These are phyloP conservation scores for Metarhizium sp. DNA, from an alignment of 2,329 filamentous ascomycete species.

Conservation along the genomic window DNA sequence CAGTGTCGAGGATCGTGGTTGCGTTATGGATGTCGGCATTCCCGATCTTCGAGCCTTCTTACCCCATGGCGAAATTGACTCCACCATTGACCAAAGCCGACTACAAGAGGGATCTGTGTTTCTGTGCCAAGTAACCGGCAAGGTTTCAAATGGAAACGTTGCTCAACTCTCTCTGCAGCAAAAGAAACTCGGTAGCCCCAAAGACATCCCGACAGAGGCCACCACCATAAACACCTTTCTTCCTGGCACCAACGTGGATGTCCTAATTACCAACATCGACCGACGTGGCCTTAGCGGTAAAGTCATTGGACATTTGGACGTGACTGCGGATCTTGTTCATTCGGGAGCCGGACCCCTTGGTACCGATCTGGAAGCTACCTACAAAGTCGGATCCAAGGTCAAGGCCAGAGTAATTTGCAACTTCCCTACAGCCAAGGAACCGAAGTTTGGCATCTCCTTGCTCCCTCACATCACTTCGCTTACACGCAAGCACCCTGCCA, in stretches of 20 bases:
- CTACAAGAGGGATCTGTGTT: conserved; percentile 79
- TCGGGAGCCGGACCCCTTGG: conserved; percentile 65
- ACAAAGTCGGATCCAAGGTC: conserved; percentile 74
- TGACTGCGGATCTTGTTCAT: conserved; percentile 84
- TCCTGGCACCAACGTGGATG: conserved; percentile 81
- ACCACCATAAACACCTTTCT: conserved; percentile 85
- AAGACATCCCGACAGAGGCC: conserved; percentile 61
- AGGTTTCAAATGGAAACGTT: conserved; percentile 70
- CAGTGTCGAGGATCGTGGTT: conserved; percentile 93
- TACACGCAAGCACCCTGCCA: conserved; percentile 29
- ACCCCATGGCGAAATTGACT: conserved; percentile 70
- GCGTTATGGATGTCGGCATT: conserved; percentile 86
- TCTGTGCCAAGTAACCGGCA: conserved; percentile 69
- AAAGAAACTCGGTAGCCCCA: conserved; percentile 56
- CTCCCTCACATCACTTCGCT: conserved; percentile 75
- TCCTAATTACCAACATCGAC: conserved; percentile 70
- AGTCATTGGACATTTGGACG: conserved; percentile 83
- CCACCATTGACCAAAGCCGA: conserved; percentile 51
- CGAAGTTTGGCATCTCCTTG: conserved; percentile 80
- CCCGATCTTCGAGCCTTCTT: conserved; percentile 72
- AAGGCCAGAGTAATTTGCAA: conserved; percentile 83
- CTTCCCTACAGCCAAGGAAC: conserved; percentile 67
- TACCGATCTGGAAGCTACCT: conserved; percentile 64
- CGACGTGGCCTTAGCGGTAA: conserved; percentile 75
- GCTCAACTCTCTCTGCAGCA: conserved; percentile 74